Conservation (phyloP, 495 filamentous ascomycete species). For the Penicillium psychrofluorescens region DNA sequence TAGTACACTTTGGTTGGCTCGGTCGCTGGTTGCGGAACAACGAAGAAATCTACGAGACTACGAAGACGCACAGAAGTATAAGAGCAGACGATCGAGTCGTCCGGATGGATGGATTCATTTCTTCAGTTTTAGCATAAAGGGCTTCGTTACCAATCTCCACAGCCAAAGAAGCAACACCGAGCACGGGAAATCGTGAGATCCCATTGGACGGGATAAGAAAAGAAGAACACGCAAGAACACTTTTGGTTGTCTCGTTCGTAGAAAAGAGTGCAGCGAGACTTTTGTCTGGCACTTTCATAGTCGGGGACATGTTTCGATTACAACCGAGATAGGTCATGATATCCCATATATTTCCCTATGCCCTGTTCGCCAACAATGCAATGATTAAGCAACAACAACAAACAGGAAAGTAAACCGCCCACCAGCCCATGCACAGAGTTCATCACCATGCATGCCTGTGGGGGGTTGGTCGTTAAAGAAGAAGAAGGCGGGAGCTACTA, state of each 20-base stretch:
- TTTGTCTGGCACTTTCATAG: constrained; percentile 7
- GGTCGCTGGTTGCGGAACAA: no score
- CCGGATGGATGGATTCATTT: neutral
- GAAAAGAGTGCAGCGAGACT: neutral
- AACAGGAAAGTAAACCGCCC: constrained; percentile 9
- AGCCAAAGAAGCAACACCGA: no score
- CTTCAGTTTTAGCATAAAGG: no score
- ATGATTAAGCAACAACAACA: constrained; percentile 10
- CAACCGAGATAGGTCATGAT: constrained; percentile 12
- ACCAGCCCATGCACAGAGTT: constrained; percentile 20
- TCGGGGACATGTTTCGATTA: constrained; percentile 15
- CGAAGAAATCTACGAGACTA: no score
- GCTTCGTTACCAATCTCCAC: no score
- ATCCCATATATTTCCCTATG: constrained; percentile 25
- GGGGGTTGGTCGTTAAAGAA: neutral
- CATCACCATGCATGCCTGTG: constrained; percentile 24
- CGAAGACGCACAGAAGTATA: no score
- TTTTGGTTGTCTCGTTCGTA: neutral
- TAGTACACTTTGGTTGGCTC: no score
- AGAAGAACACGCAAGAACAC: constrained; percentile 1
- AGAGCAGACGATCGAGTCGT: no score
- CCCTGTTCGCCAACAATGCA: constrained; percentile 30
- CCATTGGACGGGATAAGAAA: constrained; percentile 1
- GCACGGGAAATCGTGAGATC: neutral
- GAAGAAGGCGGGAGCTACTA: neutral